phyloP scores from a whole-genome alignment of 352 stramenopile species.

The Blastocystis sp. region DNA sequence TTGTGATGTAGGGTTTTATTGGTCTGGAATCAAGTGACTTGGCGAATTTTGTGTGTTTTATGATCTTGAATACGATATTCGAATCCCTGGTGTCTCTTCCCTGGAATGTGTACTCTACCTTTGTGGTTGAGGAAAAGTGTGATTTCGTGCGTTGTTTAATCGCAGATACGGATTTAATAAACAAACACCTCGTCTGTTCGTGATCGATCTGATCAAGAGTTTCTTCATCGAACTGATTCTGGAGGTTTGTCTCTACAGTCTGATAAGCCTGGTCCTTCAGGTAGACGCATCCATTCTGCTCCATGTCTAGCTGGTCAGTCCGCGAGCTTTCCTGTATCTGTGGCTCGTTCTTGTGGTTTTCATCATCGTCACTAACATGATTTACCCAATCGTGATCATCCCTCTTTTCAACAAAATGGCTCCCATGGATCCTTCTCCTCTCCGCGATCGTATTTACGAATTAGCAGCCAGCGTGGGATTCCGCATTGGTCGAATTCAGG shows the following conservation, averaged over 20 bases:
- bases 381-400: slow-evolving; percentile 78
- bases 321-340: not conserved
- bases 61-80: slow-evolving; percentile 71
- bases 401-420: slow-evolving; percentile 80
- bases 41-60: slow-evolving; percentile 66
- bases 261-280: not conserved
- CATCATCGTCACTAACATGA: slow-evolving; percentile 74
- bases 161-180: slow-evolving; percentile 77
- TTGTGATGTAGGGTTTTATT: not conserved
- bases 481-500: slow-evolving; percentile 75
- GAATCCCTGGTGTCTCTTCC: slow-evolving; percentile 71
- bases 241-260: not conserved
- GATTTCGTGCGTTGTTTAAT: not conserved
- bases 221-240: slow-evolving; percentile 70
- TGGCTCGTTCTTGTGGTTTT: slow-evolving; percentile 68
- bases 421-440: slow-evolving; percentile 69
- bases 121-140: slow-evolving; percentile 72
- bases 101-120: slow-evolving; percentile 78
- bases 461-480: slow-evolving; percentile 72
- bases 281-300: not conserved
- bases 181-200: slow-evolving; percentile 74
- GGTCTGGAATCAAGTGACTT: not conserved
- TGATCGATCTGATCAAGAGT: slow-evolving; percentile 75
- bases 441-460: slow-evolving; percentile 73
- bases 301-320: not conserved